A percentile compares a stretch with the other conserved stretches of the same genome.
Evolutionary conservation across 129 eudicot genomes (phyloP).

Genomic region (Flaveria ramosissima): DNA sequence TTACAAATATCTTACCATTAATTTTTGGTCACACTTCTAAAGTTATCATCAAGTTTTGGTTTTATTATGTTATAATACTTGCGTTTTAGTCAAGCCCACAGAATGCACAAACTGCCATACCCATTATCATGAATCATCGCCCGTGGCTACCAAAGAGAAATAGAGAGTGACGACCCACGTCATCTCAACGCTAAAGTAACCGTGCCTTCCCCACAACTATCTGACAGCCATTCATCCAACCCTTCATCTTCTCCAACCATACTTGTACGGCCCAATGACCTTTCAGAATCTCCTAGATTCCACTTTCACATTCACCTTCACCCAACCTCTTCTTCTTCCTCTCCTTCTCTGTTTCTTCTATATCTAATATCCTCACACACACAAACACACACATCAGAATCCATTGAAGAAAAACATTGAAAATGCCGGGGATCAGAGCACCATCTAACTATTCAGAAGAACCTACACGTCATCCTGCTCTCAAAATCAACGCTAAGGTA

Average conservation of each 20-base stretch:
- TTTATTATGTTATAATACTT: too few relatives aligned
- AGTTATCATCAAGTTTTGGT: too few relatives aligned
- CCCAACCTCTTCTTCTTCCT: not conserved
- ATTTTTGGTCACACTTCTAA: too few relatives aligned
- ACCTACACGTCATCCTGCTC: constrained; percentile 79
- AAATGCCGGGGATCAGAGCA: constrained; percentile 82
- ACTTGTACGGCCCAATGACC: not conserved
- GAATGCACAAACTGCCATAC: constrained; percentile 8
- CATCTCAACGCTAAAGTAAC: constrained; percentile 29
- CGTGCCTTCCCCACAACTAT: not conserved
- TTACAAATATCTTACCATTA: too few relatives aligned
- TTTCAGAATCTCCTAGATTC: constrained; percentile 12
- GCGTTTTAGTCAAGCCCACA: constrained; percentile 8
- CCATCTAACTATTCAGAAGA: constrained; percentile 71
- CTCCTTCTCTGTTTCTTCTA: constrained; percentile 2
- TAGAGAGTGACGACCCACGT: not conserved
- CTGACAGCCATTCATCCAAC: constrained; percentile 29
- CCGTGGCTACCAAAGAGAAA: constrained; percentile 31
- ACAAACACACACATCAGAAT: not conserved
- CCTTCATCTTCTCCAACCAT: constrained; percentile 13
- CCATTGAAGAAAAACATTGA: constrained; percentile 3
- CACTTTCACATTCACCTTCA: constrained; percentile 6
- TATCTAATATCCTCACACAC: constrained; percentile 6
- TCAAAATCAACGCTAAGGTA: constrained; percentile 77
- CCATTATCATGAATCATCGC: too few relatives aligned